Conservation (phyloP, 257 asterid species). For the Echium plantagineum region DNA sequence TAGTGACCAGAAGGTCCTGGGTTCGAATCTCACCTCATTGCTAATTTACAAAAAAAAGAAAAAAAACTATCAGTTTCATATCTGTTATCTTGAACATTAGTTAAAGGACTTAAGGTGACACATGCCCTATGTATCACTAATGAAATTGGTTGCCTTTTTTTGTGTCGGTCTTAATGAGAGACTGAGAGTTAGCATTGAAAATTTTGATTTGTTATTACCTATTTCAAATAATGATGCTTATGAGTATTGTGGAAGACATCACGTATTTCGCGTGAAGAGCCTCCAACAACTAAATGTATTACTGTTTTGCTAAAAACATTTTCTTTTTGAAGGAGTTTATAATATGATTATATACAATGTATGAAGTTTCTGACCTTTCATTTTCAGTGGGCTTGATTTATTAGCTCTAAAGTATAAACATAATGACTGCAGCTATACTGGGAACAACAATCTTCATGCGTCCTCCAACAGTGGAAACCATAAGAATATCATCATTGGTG, state of each 20-base stretch:
- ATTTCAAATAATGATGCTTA: neutral
- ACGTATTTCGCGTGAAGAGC: neutral
- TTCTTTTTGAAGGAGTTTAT: neutral
- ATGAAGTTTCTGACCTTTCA: no score
- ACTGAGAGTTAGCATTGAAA: neutral
- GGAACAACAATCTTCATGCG: conserved; percentile 46
- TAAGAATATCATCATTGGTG: conserved; percentile 64
- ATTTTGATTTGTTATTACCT: neutral
- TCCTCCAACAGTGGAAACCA: conserved; percentile 31
- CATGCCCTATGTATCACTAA: neutral
- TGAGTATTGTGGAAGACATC: neutral
- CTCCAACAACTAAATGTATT: neutral
- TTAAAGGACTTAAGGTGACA: no score
- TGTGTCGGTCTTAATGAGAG: neutral
- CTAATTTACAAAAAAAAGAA: no score
- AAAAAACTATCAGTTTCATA: neutral
- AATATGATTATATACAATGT: no score
- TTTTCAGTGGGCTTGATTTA: conserved; percentile 3
- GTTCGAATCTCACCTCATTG: no score
- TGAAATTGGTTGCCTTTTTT: neutral
- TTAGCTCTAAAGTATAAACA: conserved; percentile 2
- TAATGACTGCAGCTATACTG: conserved; percentile 54
- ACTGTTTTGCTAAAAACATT: neutral
- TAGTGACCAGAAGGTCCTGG: no score
- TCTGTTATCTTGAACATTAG: neutral